Percentiles rank a stretch among this genome's conserved stretches.
Evolutionary conservation across 352 stramenopile species (phyloP).

Genomic region (Blastocystis sp.): DNA sequence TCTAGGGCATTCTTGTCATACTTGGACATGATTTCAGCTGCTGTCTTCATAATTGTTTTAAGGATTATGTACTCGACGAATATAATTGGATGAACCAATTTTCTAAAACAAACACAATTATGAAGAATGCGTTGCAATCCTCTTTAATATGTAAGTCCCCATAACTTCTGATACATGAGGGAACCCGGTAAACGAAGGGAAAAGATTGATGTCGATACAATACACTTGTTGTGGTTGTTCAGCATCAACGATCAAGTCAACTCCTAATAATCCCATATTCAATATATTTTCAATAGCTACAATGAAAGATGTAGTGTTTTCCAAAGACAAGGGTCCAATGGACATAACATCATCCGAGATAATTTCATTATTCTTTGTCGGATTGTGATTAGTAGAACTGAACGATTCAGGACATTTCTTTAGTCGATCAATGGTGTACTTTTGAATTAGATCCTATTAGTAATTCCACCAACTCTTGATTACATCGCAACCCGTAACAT

Average conservation of each 20-base stretch:
- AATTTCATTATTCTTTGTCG: slow-evolving; percentile 14
- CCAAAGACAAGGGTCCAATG: not conserved
- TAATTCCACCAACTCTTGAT: not conserved
- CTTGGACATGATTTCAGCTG: not conserved
- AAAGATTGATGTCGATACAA: slow-evolving; percentile 37
- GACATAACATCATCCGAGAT: not conserved
- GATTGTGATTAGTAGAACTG: not conserved
- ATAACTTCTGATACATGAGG: not conserved
- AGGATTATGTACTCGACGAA: not conserved
- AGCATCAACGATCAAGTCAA: slow-evolving; percentile 34
- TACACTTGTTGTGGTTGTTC: not conserved
- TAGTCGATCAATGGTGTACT: slow-evolving; percentile 15
- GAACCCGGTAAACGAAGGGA: slow-evolving; percentile 39
- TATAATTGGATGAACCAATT: not conserved
- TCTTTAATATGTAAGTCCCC: not conserved
- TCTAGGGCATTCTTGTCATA: not conserved
- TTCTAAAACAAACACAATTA: not conserved
- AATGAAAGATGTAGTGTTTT: not conserved
- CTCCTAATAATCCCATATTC: not conserved
- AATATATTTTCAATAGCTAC: not conserved
- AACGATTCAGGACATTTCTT: slow-evolving; percentile 24
- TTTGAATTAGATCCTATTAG: not conserved
- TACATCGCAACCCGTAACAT: not conserved
- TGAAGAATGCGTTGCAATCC: not conserved
- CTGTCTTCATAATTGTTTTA: not conserved